Conservation (phyloP, 768 basidiomycete genomes). For the Filobasidium floriforme region DNA sequence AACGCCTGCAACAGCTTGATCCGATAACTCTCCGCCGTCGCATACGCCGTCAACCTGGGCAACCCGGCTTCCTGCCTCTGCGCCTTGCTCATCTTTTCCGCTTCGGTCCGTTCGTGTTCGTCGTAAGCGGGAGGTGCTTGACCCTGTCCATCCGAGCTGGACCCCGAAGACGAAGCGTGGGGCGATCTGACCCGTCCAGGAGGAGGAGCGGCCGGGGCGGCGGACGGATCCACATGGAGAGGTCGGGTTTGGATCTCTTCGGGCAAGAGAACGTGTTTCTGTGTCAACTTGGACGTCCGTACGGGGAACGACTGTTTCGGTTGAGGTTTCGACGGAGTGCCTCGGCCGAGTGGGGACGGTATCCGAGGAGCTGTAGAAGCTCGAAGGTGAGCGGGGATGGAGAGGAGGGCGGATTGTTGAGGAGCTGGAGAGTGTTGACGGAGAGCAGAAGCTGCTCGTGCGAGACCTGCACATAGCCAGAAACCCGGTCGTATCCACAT, state of each 20-base stretch:
- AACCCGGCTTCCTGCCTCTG: slow-evolving; percentile 74
- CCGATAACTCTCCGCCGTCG: slow-evolving; percentile 72
- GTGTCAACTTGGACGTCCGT: slow-evolving; percentile 80
- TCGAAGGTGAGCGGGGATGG: slow-evolving; percentile 40
- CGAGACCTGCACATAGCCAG: slow-evolving; percentile 31
- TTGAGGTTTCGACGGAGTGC: slow-evolving; percentile 29
- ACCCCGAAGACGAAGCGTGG: slow-evolving; percentile 12
- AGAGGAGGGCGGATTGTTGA: slow-evolving; percentile 22
- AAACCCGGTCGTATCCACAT: no score
- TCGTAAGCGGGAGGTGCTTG: slow-evolving; percentile 40
- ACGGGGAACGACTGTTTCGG: slow-evolving; percentile 38
- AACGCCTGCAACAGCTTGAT: slow-evolving; percentile 78
- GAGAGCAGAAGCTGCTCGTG: slow-evolving; percentile 40
- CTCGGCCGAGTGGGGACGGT: slow-evolving; percentile 41
- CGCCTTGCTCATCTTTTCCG: slow-evolving; percentile 79
- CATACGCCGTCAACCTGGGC: slow-evolving; percentile 80
- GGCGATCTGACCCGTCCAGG: not conserved
- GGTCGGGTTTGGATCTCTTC: slow-evolving; percentile 82
- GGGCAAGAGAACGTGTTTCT: slow-evolving; percentile 81
- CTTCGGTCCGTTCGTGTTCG: slow-evolving; percentile 68
- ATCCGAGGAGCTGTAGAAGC: slow-evolving; percentile 36
- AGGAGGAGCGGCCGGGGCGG: not conserved
- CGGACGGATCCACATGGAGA: slow-evolving; percentile 27
- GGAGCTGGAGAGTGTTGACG: slow-evolving; percentile 30
- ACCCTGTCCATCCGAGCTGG: slow-evolving; percentile 48